Base-by-base conservation (phyloP, 1,284 basidiomycete species). In the Leucoagaricus sp. region DNA sequence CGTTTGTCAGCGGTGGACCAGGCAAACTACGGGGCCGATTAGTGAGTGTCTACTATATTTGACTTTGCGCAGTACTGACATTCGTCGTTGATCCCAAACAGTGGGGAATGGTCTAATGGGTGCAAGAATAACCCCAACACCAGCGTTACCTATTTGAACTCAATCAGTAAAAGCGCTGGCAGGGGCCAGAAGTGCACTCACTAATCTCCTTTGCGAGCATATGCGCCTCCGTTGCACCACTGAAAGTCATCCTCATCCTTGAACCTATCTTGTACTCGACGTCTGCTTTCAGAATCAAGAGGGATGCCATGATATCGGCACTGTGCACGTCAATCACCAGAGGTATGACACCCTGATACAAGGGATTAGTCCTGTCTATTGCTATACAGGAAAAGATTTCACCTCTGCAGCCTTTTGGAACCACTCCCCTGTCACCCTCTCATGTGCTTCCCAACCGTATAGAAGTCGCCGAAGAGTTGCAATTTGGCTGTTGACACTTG, bases 251-350 rank as follows among this genome's bases (percentile, higher is more conserved):
- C 49, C 79, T 77, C 70, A 88, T 79, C 10, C 72, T 70, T 17
- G 80, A 79, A 0, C 83, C 80, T 3, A 81, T 79, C 33, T 74
- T 76, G 41, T 76, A 75, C 55, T 93, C 90, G 17, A 91, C 79
- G 59, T 92, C 84, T 15, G 76, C 74, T 74, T 93, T 93, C 55
- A 96, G 72, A 31, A 82, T 75, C 40, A 96, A 71, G 13, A 97
- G 69, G 2, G 85, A 81, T 0, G 87, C 87, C 75, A 96, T 94
- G 47, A 87, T 81, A 65, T 95, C 91, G 2, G 87, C 88, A 60
- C 77, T 86, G 61, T 86, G 72, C 1, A 88, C 87, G 9, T 85
- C 78, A 10, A 94, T 75, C 1, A 95, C 85, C 21, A 84, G 65
- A 1, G 91, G 86, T 41, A 70, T 84, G 58, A 69, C 80, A 58